Evolutionary conservation across 139 green algal genomes (phyloP).

Genomic region (Coccomyxa sp.): DNA sequence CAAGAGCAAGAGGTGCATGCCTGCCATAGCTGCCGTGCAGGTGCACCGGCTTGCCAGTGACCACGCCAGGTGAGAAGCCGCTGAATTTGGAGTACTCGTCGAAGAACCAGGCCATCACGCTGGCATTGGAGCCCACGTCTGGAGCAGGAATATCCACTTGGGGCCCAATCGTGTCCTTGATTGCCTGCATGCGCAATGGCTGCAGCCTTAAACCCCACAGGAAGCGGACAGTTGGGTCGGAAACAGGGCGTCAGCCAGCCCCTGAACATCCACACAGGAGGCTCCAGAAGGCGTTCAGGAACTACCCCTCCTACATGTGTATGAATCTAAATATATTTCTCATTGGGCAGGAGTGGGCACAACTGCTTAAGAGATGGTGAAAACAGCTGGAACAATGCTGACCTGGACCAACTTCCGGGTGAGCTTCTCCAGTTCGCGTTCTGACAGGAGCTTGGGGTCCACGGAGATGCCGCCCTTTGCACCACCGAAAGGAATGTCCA

Average conservation of each 20-base stretch:
- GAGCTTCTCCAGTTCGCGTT: slow-evolving; percentile 84
- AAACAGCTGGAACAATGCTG: slow-evolving; percentile 5
- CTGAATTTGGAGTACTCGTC: slow-evolving; percentile 88
- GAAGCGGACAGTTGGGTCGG: too few relatives aligned
- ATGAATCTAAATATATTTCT: too few relatives aligned
- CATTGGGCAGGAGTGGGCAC: not conserved
- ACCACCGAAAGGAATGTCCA: slow-evolving; percentile 95
- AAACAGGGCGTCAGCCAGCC: too few relatives aligned
- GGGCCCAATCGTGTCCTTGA: slow-evolving; percentile 80
- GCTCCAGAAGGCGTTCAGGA: too few relatives aligned
- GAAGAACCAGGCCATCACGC: slow-evolving; percentile 75
- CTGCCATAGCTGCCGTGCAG: slow-evolving; percentile 56
- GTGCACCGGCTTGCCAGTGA: slow-evolving; percentile 82
- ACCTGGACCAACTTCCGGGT: slow-evolving; percentile 87
- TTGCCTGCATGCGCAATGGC: slow-evolving; percentile 37
- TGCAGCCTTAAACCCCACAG: too few relatives aligned
- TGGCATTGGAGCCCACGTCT: slow-evolving; percentile 84
- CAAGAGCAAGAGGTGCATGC: too few relatives aligned
- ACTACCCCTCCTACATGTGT: too few relatives aligned
- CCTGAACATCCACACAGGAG: too few relatives aligned
- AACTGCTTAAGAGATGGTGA: not conserved
- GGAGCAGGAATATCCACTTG: slow-evolving; percentile 86
- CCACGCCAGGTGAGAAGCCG: slow-evolving; percentile 74
- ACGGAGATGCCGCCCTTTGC: slow-evolving; percentile 80
- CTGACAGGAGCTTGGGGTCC: slow-evolving; percentile 57